Conservation (phyloP, 75 land plant genomes). For the Sequoiadendron giganteum region DNA sequence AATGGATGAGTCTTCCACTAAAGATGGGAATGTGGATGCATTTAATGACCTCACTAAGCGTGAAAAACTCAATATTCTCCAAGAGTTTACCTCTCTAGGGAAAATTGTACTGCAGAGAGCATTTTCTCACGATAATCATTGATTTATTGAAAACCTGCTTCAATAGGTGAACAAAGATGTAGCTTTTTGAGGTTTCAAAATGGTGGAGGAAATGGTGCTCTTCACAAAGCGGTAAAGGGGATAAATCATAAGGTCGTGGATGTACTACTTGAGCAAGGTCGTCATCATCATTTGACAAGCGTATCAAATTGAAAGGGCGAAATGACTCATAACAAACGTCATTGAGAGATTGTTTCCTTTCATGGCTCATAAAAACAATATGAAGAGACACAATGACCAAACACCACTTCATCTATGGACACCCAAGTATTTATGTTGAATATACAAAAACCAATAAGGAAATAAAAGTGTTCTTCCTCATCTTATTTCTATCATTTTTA, state of each 20-base stretch:
- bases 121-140: neutral
- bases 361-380: neutral
- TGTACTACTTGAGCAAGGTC: neutral
- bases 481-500: no score
- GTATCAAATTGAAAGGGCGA: neutral
- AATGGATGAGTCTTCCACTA: no score
- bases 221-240: neutral
- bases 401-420: neutral
- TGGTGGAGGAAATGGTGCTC: neutral
- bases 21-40: no score
- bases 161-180: neutral
- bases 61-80: no score
- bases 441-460: no score
- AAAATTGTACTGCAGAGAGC: no score
- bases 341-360: neutral
- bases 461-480: no score
- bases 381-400: neutral
- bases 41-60: no score
- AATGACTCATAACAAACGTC: neutral
- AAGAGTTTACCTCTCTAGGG: no score
- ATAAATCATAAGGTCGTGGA: neutral
- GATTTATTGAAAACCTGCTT: neutral
- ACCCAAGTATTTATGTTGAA: neutral
- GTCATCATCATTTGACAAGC: neutral
- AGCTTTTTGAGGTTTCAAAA: neutral